Conservation (phyloP, 768 basidiomycete genomes). For the Termitomyces sp. region DNA sequence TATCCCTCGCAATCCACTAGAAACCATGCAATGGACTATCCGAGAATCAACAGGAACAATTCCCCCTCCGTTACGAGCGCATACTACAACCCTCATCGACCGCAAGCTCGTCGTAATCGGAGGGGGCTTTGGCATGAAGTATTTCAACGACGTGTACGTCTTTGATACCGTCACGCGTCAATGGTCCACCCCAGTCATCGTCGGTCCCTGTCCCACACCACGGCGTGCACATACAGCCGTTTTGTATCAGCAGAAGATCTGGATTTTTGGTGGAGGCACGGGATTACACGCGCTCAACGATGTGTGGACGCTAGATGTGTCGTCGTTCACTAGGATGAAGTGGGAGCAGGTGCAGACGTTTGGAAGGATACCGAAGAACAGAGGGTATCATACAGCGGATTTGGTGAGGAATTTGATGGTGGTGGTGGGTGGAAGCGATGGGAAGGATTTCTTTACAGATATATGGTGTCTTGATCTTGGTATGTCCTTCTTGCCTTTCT, state of each 20-base stretch:
- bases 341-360: slow-evolving; percentile 50
- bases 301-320: slow-evolving; percentile 81
- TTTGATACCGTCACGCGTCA: slow-evolving; percentile 73
- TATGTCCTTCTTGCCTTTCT: slow-evolving; percentile 31
- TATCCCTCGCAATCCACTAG: slow-evolving; percentile 29
- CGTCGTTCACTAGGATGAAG: slow-evolving; percentile 19
- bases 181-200: slow-evolving; percentile 53
- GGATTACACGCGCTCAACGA: slow-evolving; percentile 89
- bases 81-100: slow-evolving; percentile 82
- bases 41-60: slow-evolving; percentile 74
- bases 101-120: slow-evolving; percentile 80
- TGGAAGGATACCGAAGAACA: slow-evolving; percentile 53
- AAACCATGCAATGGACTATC: slow-evolving; percentile 87
- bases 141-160: slow-evolving; percentile 81
- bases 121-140: slow-evolving; percentile 78
- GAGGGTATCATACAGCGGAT: slow-evolving; percentile 92
- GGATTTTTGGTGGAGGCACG: slow-evolving; percentile 93
- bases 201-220: slow-evolving; percentile 47
- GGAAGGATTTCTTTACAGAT: slow-evolving; percentile 82
- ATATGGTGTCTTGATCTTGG: slow-evolving; percentile 86
- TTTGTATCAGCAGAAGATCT: slow-evolving; percentile 64
- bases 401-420: slow-evolving; percentile 84
- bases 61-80: slow-evolving; percentile 82
- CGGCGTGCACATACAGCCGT: slow-evolving; percentile 90
- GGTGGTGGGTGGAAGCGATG: slow-evolving; percentile 89